Conservation (phyloP, 352 stramenopile species). For the Phytopythium helicoides region DNA sequence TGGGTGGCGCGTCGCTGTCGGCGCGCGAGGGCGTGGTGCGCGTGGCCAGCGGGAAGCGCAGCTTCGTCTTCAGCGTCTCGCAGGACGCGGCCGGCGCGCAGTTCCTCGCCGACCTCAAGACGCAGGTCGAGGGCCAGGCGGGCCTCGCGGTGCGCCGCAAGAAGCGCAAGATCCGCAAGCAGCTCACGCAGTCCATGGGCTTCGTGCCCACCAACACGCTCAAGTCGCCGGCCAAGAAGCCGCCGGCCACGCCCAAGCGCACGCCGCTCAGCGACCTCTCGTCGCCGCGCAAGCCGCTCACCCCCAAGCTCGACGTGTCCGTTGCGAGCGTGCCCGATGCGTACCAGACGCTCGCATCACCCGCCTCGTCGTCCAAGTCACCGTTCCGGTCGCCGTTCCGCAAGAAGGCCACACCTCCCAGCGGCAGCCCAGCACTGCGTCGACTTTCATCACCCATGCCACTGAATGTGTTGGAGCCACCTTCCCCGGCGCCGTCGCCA, state of each 20-base stretch:
- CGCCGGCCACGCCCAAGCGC: too few species aligned
- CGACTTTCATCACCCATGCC: slow-evolving; percentile 9
- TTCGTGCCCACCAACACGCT: slow-evolving; percentile 73
- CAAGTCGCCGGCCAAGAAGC: slow-evolving; percentile 43
- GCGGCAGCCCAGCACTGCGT: slow-evolving; percentile 5
- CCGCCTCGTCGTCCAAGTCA: slow-evolving; percentile 41
- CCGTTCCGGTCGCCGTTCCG: slow-evolving; percentile 75
- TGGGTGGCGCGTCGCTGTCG: slow-evolving; percentile 45
- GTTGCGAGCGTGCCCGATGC: slow-evolving; percentile 40
- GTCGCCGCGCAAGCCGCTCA: slow-evolving; percentile 41
- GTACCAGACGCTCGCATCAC: slow-evolving; percentile 37
- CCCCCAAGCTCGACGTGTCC: slow-evolving; percentile 34
- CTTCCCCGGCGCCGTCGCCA: slow-evolving; percentile 16
- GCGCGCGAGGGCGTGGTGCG: slow-evolving; percentile 50
- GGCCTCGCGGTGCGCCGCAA: slow-evolving; percentile 56
- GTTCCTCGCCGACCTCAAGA: slow-evolving; percentile 65
- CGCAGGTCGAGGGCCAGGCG: slow-evolving; percentile 59
- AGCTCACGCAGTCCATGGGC: slow-evolving; percentile 51
- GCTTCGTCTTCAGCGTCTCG: slow-evolving; percentile 61
- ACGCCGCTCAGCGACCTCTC: slow-evolving; percentile 26
- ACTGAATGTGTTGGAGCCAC: slow-evolving; percentile 7
- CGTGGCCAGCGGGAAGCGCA: slow-evolving; percentile 56
- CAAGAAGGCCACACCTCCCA: slow-evolving; percentile 55
- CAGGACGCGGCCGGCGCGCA: slow-evolving; percentile 34
- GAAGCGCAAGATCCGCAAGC: slow-evolving; percentile 79